Base-by-base conservation (phyloP, 805 yeast genomes). In the Barnettozyma botsteinii region DNA sequence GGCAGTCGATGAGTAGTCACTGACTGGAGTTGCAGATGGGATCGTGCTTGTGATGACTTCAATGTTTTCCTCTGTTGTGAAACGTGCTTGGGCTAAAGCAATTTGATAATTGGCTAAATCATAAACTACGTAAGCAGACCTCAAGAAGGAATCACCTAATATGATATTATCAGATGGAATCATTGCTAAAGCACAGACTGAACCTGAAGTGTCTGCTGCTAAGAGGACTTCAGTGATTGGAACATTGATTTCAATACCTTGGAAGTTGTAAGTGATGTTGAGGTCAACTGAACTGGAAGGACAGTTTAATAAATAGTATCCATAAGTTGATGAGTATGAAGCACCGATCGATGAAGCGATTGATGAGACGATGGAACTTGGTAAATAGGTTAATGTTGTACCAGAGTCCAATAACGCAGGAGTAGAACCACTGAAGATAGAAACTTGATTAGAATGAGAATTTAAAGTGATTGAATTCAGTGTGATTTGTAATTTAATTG, bases 81-180 rank as follows among this genome's bases (percentile, higher is more conserved):
- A 57, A 32, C 58, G 63, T 3, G 69, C 79, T 45, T 69, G 74
- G 4, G 78, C 79, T 39, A 75, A 28, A 1, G 70, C 69, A 19
- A 74, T 49, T 39, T 66, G 65, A 21, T 59, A 50, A 30, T 63
- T 59, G 25, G 70, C 78, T 34, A 77, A 53, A 55, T 79, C 81
- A 42, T 67, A 79, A 33, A 76, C 81, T 29, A 70, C 65, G 49
- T 77, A 77, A 1, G 73, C 75, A 22, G 69, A 56, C 43, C 72
- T 63, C 41, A 79, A 53, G 56, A 79, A 72, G 5, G 71, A 60
- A 53, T 76, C 81, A 35, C 84, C 84, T 14, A 76, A 55, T 7
- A 70, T 66, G 3, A 60, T 42, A 21, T 63, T 63, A 23, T 62
- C 62, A 9, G 66, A 52, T 5, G 55, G 46, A 21, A 62, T 46